Base-by-base conservation (phyloP, 169 alveolate genomes). In the Cryptosporidium meleagridis region DNA sequence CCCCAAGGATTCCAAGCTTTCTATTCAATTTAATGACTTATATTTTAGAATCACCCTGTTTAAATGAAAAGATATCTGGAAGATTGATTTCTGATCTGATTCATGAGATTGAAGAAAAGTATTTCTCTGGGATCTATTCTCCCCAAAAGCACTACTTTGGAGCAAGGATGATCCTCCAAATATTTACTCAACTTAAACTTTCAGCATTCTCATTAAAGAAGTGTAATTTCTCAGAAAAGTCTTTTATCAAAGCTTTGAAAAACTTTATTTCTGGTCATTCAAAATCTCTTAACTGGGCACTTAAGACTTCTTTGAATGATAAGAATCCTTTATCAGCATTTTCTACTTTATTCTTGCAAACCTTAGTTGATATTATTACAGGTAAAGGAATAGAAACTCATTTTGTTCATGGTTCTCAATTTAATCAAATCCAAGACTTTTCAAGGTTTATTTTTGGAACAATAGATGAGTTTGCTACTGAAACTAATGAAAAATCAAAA, bases 1-100 rank as follows among this genome's bases (percentile, higher is more conserved):
- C 69, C 62, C 89, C 89, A 31, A 80, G 89, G 45, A 45, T 80
- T 21, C 89, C 89, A 6, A 41, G 41, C 8, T 39, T 80, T 14
- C 41, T 80, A 31, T 26, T 33, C 35, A 29, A 14, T 7, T 41
- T 80, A 33, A 8, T 80, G 31, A 44, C 3, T 8, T 80, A 80
- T 80, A 29, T 80, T 21, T 44, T 31, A 9, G 21, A 41, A 14
- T 80, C 89, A 1, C 75, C 75, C 7, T 62, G 67, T 44, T 29
- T 65, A n/a, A 59, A 26, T 65, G 73, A 59, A 0, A 41, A 21
- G 44, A 37, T 80, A 18, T 23, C 80, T 21, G 14, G 29, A 3
- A 6, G 37, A 5, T 59, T 65, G 14, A 12, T 80, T 8, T 41
- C 44, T 14, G 75, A 80, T 33, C 61, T 80, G 6, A 18, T 80